Evolutionary conservation across 768 basidiomycete species (phyloP).

Genomic region (Termitomyces sp.): DNA sequence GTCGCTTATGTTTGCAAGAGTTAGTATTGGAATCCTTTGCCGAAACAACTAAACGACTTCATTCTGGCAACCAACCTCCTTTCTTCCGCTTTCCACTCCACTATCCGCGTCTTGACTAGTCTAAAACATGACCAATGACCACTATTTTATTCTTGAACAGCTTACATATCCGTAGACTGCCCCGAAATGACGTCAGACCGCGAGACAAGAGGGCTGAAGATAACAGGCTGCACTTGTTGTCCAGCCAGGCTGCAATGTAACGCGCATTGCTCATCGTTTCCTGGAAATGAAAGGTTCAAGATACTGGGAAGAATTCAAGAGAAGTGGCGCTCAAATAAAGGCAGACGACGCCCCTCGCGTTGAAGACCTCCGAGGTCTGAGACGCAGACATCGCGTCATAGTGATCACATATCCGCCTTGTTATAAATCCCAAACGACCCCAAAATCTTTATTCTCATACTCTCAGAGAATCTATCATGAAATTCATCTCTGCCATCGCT

Average conservation of each 20-base stretch:
- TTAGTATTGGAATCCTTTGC: no score
- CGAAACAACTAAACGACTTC: no score
- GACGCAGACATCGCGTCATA: constrained; percentile 7
- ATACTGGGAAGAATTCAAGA: background rate
- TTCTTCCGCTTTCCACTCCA: background rate
- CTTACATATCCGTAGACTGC: constrained; percentile 1
- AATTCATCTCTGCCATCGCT: background rate
- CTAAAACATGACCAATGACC: background rate
- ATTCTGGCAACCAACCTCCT: no score
- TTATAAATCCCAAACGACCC: constrained; percentile 4
- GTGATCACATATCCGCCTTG: constrained; percentile 1
- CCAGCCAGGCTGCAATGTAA: background rate
- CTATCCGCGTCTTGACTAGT: background rate
- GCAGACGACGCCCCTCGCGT: background rate
- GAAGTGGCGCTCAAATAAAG: background rate
- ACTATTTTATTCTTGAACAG: background rate
- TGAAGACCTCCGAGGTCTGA: background rate
- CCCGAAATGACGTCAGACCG: constrained; percentile 3
- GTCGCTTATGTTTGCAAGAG: no score
- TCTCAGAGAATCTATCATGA: constrained; percentile 4
- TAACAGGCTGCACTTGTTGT: background rate
- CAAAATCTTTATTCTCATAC: background rate
- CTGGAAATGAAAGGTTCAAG: background rate
- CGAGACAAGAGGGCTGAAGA: background rate
- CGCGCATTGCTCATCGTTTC: background rate